phyloP scores from a whole-genome alignment of 75 land plant genomes.

The Chamaecyparis obtusa region DNA sequence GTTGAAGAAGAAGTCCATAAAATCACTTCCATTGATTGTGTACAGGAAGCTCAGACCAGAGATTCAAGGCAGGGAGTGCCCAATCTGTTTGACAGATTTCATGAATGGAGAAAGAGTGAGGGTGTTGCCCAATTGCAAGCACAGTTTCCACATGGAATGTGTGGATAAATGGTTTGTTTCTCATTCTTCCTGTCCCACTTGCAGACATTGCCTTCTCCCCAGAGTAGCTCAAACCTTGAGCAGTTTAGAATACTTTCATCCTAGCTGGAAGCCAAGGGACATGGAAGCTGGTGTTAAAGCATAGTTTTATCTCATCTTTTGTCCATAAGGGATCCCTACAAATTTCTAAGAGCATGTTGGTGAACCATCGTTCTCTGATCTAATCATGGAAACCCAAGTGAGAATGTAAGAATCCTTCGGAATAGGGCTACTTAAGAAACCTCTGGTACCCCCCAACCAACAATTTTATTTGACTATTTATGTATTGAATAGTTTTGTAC shows the following conservation, averaged over 20 bases:
- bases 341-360: too few species aligned
- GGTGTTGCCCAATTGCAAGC: slow-evolving; percentile 46
- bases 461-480: too few species aligned
- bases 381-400: too few species aligned
- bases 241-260: neutral
- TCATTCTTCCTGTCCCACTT: slow-evolving; percentile 47
- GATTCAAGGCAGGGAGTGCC: slow-evolving; percentile 20
- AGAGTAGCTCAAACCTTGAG: neutral
- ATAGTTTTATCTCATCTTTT: neutral
- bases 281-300: neutral
- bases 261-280: neutral
- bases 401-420: too few species aligned
- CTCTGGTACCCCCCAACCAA: too few species aligned
- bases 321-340: too few species aligned
- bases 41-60: neutral
- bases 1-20: slow-evolving; percentile 33
- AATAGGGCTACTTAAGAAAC: too few species aligned
- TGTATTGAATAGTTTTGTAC: too few species aligned
- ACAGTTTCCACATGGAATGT: slow-evolving; percentile 45
- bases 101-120: slow-evolving; percentile 26
- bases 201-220: slow-evolving; percentile 16
- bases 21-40: neutral
- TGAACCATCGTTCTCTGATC: too few species aligned
- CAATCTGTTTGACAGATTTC: slow-evolving; percentile 40
- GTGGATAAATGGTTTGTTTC: slow-evolving; percentile 46